A percentile compares a stretch with the other conserved stretches of the same genome.
Evolutionary conservation across 23 red algal genomes (phyloP).

Genomic region (Porphyridium purpureum): DNA sequence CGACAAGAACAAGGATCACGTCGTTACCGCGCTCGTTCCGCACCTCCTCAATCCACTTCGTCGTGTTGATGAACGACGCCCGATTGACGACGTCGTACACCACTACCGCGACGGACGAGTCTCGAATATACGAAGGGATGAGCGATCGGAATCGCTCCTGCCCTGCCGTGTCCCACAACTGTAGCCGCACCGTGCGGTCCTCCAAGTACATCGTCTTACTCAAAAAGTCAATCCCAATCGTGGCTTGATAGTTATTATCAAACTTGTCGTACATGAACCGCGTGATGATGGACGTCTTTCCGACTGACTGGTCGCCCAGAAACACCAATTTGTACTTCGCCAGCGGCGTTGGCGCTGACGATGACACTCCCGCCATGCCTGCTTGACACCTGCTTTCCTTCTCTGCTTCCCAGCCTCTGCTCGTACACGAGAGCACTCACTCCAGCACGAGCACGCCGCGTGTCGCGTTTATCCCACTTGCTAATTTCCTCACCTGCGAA

Average conservation of each 20-base stretch:
- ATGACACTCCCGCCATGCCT: too few relatives aligned
- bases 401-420: too few relatives aligned
- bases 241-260: constrained; percentile 98
- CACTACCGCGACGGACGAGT: constrained; percentile 93
- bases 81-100: constrained; percentile 97
- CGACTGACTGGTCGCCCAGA: constrained; percentile 86
- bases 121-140: constrained; percentile 97
- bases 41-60: constrained; percentile 98
- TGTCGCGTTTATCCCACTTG: too few relatives aligned
- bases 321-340: constrained; percentile 99
- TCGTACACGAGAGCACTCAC: too few relatives aligned
- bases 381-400: too few relatives aligned
- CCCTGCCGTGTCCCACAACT: constrained; percentile 98
- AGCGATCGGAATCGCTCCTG: constrained; percentile 98
- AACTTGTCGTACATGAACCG: constrained; percentile 99
- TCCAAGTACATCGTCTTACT: constrained; percentile 99
- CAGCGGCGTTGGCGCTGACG: too few relatives aligned
- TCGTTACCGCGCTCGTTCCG: constrained; percentile 89
- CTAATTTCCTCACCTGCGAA: too few relatives aligned
- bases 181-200: constrained; percentile 92
- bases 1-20: constrained; percentile 94
- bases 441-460: too few relatives aligned
- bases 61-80: constrained; percentile 64
- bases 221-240: constrained; percentile 97
- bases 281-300: constrained; percentile 99